Base-by-base conservation (phyloP, 2,329 filamentous ascomycete species). In the Teratosphaeria zuluensis region DNA sequence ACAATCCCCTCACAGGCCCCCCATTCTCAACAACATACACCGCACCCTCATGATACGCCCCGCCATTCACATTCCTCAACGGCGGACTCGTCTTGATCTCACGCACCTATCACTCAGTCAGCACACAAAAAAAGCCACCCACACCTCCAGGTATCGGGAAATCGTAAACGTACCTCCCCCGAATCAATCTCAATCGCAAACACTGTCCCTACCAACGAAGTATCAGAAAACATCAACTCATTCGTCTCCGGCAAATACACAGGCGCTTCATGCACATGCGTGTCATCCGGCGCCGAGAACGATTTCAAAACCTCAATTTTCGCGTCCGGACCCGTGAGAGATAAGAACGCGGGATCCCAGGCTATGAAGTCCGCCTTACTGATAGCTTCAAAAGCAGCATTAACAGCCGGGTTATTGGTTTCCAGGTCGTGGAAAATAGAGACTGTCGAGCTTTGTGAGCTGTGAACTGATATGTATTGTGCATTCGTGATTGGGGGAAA, bases 171-270 rank as follows among this genome's bases (percentile, higher is more conserved):
- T 28, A 65, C 62, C 48, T 63, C 38, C 31, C 64, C 54, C 0
- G 59, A 63, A 38, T 67, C 61, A 35, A 65, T 62, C 30, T 68
- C 59, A 51, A 69, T 64, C 4, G 63, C 64, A 59, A 61, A 69
- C 3, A 67, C 46, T 3, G 54, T 56, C 7, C 68, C 64, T 0
- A 62, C 59, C 2, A 64, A 57, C 14, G 63, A 59, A 6, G 64
- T 70, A 38, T 69, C 67, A 14, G 62, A 65, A 57, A 66, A 65
- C 21, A 64, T 61, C n/a, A 70, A 58, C 55, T 66, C 61, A 46
- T 68, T 66, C 2, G 59, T 60, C 11, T 68, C 64, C 1, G 63
- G 63, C 2, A 70, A 35, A 46, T 63, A 68, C 21, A 68, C 62
- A 16, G 64, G 65, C 9, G 65, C 67, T 59, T 70, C 67, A 48